phyloP scores from a whole-genome alignment of 495 filamentous ascomycete species.

The Pseudevernia furfuracea region DNA sequence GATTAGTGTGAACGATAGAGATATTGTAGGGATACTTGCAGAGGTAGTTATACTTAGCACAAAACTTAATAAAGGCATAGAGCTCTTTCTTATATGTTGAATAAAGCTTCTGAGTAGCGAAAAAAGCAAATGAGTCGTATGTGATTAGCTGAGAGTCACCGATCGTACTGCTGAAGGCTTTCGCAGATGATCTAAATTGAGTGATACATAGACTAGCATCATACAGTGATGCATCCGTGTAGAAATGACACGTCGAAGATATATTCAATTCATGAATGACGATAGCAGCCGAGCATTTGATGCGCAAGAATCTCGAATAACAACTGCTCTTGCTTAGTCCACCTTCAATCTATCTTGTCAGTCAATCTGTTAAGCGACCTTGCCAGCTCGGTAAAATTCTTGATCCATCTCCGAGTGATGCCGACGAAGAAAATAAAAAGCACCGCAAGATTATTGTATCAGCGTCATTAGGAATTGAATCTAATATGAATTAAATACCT shows the following conservation, averaged over 20 bases:
- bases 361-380: not conserved
- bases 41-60: constrained; percentile 14
- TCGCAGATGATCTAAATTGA: not conserved
- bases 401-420: constrained; percentile 1
- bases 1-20: not conserved
- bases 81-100: constrained; percentile 11
- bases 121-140: constrained; percentile 7
- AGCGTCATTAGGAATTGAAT: no score
- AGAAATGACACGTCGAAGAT: no score
- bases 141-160: no score
- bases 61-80: not conserved
- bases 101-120: constrained; percentile 1
- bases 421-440: no score
- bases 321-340: not conserved
- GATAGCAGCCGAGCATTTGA: constrained; percentile 10
- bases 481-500: no score
- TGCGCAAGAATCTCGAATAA: constrained; percentile 15
- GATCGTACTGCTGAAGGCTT: no score
- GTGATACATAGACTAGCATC: not conserved
- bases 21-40: not conserved
- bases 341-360: constrained; percentile 3
- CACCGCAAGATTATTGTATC: no score
- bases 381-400: constrained; percentile 11
- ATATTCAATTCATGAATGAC: no score
- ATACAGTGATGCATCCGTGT: constrained; percentile 13